A percentile compares a stretch with the other conserved stretches of the same genome.
phyloP scores from a whole-genome alignment of 768 basidiomycete species.

The Macrolepiota albuminosa region DNA sequence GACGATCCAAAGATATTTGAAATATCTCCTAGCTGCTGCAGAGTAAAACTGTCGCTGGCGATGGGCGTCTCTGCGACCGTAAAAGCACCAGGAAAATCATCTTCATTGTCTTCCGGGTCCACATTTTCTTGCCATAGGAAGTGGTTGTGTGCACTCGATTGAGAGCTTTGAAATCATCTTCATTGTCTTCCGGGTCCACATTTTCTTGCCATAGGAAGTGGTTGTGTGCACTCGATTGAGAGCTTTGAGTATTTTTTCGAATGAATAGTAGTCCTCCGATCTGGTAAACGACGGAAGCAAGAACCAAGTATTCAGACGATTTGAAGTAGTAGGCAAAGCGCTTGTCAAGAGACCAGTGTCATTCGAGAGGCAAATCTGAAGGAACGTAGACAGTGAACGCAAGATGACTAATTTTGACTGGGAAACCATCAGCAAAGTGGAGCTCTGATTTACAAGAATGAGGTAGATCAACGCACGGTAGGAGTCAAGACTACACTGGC shows the following conservation, averaged over 20 bases:
- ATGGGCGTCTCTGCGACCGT: background rate
- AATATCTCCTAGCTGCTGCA: slow-evolving; percentile 9
- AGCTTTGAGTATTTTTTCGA: slow-evolving; percentile 43
- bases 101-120: slow-evolving; percentile 30
- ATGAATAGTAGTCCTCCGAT: slow-evolving; percentile 44
- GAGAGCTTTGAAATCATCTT: slow-evolving; percentile 28
- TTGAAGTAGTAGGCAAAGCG: slow-evolving; percentile 2
- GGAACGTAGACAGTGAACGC: slow-evolving; percentile 65
- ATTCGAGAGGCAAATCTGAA: slow-evolving; percentile 40
- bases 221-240: slow-evolving; percentile 1
- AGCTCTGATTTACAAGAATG: background rate
- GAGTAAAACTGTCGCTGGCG: background rate
- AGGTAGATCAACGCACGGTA: slow-evolving; percentile 39
- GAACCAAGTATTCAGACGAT: slow-evolving; percentile 53
- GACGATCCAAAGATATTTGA: slow-evolving; percentile 3
- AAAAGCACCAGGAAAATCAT: slow-evolving; percentile 25
- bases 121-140: slow-evolving; percentile 31
- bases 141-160: slow-evolving; percentile 1
- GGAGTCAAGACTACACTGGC: slow-evolving; percentile 63
- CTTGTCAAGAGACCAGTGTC: slow-evolving; percentile 11
- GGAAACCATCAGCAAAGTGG: background rate
- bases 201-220: slow-evolving; percentile 29
- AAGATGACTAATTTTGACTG: slow-evolving; percentile 80
- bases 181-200: slow-evolving; percentile 29
- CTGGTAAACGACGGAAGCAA: slow-evolving; percentile 55